Evolutionary conservation across 768 basidiomycete species (phyloP), one percentile per base, ranked within the genome.

Genomic region (Suillus sp.): DNA sequence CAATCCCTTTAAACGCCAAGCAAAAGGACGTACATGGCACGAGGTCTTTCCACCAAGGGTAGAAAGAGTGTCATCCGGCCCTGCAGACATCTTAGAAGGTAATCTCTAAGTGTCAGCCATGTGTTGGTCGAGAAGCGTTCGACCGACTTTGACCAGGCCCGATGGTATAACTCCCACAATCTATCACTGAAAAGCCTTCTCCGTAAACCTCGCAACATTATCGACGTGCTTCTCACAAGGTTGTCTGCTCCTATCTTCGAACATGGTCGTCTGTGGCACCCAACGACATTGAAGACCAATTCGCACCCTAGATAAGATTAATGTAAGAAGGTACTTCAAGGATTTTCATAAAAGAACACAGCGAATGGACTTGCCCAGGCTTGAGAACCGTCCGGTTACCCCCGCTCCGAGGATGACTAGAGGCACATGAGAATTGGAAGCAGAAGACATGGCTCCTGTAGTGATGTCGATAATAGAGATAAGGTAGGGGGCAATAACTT

Each of bases 351-450:
- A 48, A 47, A 18, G 22, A 53, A 71, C 78, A 82, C 81, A 63
- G 83, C 82, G 72, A 83, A 84, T n/a, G 83, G 83, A 60, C 80
- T 83, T 10, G 82, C 75, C 73, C 80, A 83, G 4, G 75, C 79
- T 59, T 81, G 80, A 4, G 81, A 83, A 51, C 74, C 73, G 70
- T 32, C 79, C 79, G 25, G 80, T 72, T 14, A 80, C 76, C 30
- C 79, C 79, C 18, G 77, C 77, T 42, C 78, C 78, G 35, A 79
- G 69, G 34, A 80, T 70, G 32, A 80, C 69, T 55, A 78, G 45
- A 32, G 64, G 63, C 27, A 48, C 62, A 35, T 65, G 63, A 1
- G 63, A 27, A 45, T 60, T 48, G 9, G 68, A 65, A 40, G 34
- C 4, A 34, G 1, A 40, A 11, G 66, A 54, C 72, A 74, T 69